These are phyloP conservation scores for Rhazya stricta DNA, from an alignment of 257 asterid genomes.

Conservation along the genomic window DNA sequence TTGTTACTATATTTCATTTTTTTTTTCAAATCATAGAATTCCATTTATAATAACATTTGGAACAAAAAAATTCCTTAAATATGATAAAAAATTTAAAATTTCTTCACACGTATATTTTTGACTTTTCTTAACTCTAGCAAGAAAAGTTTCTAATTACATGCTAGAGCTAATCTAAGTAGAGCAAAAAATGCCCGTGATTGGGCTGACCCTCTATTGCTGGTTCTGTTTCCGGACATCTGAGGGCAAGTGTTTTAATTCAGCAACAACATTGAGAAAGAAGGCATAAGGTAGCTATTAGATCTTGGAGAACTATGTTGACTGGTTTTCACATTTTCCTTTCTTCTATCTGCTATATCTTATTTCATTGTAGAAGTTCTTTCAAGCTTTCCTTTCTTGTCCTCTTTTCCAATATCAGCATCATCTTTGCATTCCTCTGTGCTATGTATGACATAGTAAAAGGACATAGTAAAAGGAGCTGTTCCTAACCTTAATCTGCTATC, in stretches of 20 bases:
- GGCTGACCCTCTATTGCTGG: not conserved
- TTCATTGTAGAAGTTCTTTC: not conserved
- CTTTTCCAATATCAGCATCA: not conserved
- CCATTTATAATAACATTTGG: too few relatives aligned
- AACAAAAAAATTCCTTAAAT: too few relatives aligned
- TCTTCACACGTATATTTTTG: too few relatives aligned
- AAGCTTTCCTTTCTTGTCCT: not conserved
- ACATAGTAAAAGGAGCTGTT: not conserved
- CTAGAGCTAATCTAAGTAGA: too few relatives aligned
- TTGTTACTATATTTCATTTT: too few relatives aligned
- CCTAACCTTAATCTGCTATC: not conserved
- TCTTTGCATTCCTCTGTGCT: not conserved
- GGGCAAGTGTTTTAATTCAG: not conserved
- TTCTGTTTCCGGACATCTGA: not conserved
- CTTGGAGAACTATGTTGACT: not conserved
- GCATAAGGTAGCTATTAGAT: not conserved
- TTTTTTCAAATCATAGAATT: too few relatives aligned
- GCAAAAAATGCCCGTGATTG: too few relatives aligned
- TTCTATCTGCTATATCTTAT: not conserved
- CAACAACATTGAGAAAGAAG: not conserved
- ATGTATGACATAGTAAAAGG: too few relatives aligned
- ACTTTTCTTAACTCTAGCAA: too few relatives aligned
- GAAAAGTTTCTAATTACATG: too few relatives aligned
- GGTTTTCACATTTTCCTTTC: not conserved
- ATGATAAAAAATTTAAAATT: too few relatives aligned